Conservation (phyloP, 805 yeast species). For the Candida nitratophila region DNA sequence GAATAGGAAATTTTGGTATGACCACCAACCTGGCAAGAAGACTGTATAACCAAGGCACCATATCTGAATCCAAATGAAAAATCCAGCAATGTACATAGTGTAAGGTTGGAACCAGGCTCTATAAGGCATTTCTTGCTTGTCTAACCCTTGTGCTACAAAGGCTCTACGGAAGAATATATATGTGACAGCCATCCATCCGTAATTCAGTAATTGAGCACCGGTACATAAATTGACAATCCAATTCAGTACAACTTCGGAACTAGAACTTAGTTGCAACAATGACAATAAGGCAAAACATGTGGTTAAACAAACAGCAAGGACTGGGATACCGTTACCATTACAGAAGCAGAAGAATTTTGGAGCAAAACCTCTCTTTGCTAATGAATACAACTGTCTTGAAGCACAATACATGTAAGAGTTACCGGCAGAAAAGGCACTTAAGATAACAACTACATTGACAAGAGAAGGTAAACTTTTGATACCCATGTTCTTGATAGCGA, state of each 20-base stretch:
- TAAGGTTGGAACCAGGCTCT: conserved; percentile 22
- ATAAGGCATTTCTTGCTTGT: conserved; percentile 24
- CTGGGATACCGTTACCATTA: conserved; percentile 63
- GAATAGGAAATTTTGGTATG: conserved; percentile 26
- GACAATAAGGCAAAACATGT: conserved; percentile 58
- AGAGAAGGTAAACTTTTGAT: conserved; percentile 63
- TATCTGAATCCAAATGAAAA: conserved; percentile 23
- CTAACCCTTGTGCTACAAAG: conserved; percentile 31
- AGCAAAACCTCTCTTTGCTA: conserved; percentile 64
- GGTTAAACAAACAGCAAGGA: conserved; percentile 45
- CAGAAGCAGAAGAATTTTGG: conserved; percentile 59
- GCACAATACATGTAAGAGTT: conserved; percentile 71
- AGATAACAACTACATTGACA: conserved; percentile 66
- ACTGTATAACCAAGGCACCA: conserved; percentile 32
- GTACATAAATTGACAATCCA: conserved; percentile 42
- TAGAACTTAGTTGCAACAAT: conserved; percentile 45
- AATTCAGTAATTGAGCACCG: conserved; percentile 39
- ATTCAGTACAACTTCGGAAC: conserved; percentile 28
- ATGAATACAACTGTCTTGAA: conserved; percentile 53
- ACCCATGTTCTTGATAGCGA: conserved; percentile 61
- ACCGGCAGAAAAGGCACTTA: conserved; percentile 76
- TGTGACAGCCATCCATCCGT: conserved; percentile 36
- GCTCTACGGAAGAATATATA: conserved; percentile 37
- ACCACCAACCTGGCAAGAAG: conserved; percentile 34
- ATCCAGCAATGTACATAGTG: conserved; percentile 24